Evolutionary conservation across 106 monocot genomes (phyloP).

Genomic region (Gastrodia elata): DNA sequence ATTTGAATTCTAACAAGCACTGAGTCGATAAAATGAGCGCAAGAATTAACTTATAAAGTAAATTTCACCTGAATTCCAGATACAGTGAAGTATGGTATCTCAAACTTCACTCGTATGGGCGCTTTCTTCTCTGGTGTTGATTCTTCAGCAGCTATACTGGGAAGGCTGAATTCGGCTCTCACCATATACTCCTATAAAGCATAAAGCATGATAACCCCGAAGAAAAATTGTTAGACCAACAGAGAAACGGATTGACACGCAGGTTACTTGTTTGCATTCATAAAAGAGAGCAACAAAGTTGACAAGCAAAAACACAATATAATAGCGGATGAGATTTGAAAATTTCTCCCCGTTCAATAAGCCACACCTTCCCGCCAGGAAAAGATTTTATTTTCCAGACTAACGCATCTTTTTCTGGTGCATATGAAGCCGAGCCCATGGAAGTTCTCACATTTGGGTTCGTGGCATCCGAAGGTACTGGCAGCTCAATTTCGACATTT

Average conservation of each 20-base stretch:
- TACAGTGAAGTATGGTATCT: constrained; percentile 92
- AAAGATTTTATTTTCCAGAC: constrained; percentile 99
- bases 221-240: background rate
- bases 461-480: constrained; percentile 81
- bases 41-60: background rate
- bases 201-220: background rate
- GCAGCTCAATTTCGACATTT: constrained; percentile 90
- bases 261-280: background rate
- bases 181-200: constrained; percentile 97
- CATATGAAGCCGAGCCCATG: constrained; percentile 93
- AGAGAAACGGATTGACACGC: background rate
- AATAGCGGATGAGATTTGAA: background rate
- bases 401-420: constrained; percentile 87
- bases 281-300: background rate
- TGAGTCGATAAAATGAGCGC: too few relatives aligned
- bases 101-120: constrained; percentile 93
- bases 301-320: background rate
- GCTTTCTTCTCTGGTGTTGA: constrained; percentile 78
- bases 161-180: constrained; percentile 91
- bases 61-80: constrained; percentile 81
- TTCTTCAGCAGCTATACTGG: constrained; percentile 87
- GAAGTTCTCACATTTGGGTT: constrained; percentile 86
- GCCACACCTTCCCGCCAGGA: constrained; percentile 81
- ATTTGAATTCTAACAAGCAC: too few relatives aligned
- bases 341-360: background rate